Evolutionary conservation across 805 yeast species (phyloP), one percentile per base, ranked within the genome.

Genomic region (Wickerhamomyces silvicola): DNA sequence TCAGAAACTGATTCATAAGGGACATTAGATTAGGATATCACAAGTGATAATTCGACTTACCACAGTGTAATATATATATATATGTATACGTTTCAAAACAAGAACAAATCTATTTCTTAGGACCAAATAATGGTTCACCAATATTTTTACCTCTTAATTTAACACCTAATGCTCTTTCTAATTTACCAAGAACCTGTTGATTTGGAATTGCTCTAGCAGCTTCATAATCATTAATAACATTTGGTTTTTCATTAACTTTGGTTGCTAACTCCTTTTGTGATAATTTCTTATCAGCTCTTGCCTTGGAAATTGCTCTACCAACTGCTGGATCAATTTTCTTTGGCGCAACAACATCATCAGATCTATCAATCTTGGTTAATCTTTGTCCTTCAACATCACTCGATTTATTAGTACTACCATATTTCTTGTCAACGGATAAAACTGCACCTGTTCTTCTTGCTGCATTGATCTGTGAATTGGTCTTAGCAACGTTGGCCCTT

Each of bases 181-280:
- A 64, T 68, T 92, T 92, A 34, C 81, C 88, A 52, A 92, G 72
- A 32, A 92, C 62, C 64, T 88, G 97, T 68, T 92, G 98, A 68
- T 85, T 88, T 37, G 98, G 98, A 45, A 82, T 76, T 27, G 95
- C 98, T 57, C 94, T 78, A 38, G 95, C 97, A 35, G 94, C 84
- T 68, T 92, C 98, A 62, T 92, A 92, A 56, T 92, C 98, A 62
- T 86, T 88, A 54, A 92, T 78, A 39, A 92, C 82, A 46, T 80
- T 86, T 40, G 97, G 96, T 69, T 92, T 92, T 66, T 92, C 98
- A 59, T 88, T 90, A 54, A 90, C 74, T 59, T 81, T 83, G 36
- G 95, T 86, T 50, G 98, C 98, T 52, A 92, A 72, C 50, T 92
- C 98, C 72, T 92, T 92, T 63, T 92, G 98, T 8, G 97, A 81